A percentile compares a stretch with the other conserved stretches of the same genome.
Conservation (phyloP, 805 yeast species). For the Candida verbasci region DNA sequence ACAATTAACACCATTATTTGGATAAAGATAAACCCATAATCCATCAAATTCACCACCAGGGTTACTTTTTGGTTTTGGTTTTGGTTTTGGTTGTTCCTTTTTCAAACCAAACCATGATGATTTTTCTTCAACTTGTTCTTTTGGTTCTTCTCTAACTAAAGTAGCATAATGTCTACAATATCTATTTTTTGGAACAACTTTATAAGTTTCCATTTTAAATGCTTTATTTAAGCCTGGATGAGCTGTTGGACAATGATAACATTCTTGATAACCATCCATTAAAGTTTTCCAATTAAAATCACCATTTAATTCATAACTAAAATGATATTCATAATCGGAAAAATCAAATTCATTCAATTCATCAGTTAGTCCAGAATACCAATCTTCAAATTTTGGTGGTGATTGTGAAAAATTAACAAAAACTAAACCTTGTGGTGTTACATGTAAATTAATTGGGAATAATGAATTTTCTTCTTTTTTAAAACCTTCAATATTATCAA, state of each 20-base stretch:
- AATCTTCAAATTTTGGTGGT: slow-evolving; percentile 46
- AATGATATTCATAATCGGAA: slow-evolving; percentile 57
- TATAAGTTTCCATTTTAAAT: slow-evolving; percentile 61
- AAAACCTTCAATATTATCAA: slow-evolving; percentile 56
- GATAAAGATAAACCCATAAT: slow-evolving; percentile 58
- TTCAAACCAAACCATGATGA: slow-evolving; percentile 54
- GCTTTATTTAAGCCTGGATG: slow-evolving; percentile 58
- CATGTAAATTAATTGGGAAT: slow-evolving; percentile 50
- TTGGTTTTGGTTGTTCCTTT: slow-evolving; percentile 13
- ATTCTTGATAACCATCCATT: slow-evolving; percentile 67
- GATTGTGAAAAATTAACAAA: slow-evolving; percentile 50
- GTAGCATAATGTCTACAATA: slow-evolving; percentile 62
- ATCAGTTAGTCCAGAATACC: slow-evolving; percentile 46
- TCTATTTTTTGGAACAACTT: slow-evolving; percentile 54
- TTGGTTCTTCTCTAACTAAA: slow-evolving; percentile 35
- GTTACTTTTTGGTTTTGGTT: slow-evolving; percentile 29
- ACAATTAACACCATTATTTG: slow-evolving; percentile 59
- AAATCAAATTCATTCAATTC: slow-evolving; percentile 56
- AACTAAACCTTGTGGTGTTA: slow-evolving; percentile 53
- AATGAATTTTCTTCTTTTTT: slow-evolving; percentile 52
- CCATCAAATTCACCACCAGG: slow-evolving; percentile 62
- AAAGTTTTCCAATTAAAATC: slow-evolving; percentile 63
- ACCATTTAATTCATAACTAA: slow-evolving; percentile 62
- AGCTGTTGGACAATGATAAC: slow-evolving; percentile 66
- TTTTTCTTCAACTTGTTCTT: slow-evolving; percentile 24